These are phyloP conservation scores for Cucumis sativus DNA, from an alignment of 306 rosid species.

Conservation along the genomic window DNA sequence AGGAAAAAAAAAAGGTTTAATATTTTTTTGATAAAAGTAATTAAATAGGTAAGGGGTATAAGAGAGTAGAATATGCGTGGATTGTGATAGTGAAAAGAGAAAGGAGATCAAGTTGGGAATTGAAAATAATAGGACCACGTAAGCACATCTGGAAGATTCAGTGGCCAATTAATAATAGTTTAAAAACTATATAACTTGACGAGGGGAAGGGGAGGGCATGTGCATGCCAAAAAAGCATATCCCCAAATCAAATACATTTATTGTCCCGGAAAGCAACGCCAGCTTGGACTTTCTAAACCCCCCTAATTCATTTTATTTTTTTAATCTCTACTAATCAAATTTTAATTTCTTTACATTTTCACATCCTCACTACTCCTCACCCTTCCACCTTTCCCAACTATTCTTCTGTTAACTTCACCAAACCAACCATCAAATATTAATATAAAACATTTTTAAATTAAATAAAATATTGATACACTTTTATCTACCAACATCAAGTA, in stretches of 20 bases:
- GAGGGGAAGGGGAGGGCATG: neutral
- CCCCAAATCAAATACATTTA: neutral
- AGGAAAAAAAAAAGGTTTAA: neutral
- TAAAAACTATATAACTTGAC: no score
- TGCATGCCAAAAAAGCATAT: constrained; percentile 8
- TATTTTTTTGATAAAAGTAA: neutral
- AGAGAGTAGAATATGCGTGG: neutral
- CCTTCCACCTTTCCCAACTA: neutral
- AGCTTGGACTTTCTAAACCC: neutral
- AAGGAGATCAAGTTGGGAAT: neutral
- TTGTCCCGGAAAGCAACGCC: neutral
- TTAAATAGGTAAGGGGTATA: no score
- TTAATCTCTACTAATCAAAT: neutral
- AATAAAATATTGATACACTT: no score
- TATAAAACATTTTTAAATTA: no score
- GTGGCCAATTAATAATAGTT: neutral
- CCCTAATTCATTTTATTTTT: neutral
- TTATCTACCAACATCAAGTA: no score
- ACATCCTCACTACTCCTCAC: neutral
- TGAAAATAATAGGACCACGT: neutral
- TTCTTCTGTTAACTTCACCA: neutral
- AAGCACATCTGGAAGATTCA: neutral
- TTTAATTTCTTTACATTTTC: neutral
- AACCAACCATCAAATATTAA: neutral
- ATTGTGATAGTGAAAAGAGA: neutral